phyloP scores from a whole-genome alignment of 371 early-diverging fungal species.

The Saksenaea oblongispora region DNA sequence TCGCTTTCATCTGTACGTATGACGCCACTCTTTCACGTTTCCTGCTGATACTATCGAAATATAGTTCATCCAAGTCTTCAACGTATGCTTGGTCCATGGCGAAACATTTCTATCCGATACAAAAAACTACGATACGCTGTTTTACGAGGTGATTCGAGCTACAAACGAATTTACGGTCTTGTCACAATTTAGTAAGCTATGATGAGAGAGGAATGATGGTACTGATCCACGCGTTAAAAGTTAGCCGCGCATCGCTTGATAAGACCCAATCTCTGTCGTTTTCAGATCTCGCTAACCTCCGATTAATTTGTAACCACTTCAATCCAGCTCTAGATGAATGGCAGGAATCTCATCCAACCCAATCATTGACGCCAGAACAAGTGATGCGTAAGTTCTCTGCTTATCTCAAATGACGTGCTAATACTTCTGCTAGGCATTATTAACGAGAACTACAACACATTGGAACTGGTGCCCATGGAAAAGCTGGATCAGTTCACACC shows the following conservation, averaged over 20 bases:
- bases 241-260: conserved; percentile 16
- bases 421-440: conserved; percentile 18
- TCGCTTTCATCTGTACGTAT: conserved; percentile 39
- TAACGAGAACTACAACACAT: conserved; percentile 28
- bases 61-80: conserved; percentile 52
- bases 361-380: conserved; percentile 39
- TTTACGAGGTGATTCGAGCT: conserved; percentile 58
- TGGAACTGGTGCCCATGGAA: conserved; percentile 23
- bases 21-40: neutral
- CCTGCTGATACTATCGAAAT: neutral
- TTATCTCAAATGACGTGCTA: neutral
- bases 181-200: conserved; percentile 39
- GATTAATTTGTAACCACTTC: conserved; percentile 44
- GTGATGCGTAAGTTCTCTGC: conserved; percentile 30
- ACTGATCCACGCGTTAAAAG: conserved; percentile 1
- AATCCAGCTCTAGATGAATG: conserved; percentile 43
- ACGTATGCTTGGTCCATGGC: conserved; percentile 51
- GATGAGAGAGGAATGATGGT: neutral
- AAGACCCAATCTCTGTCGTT: conserved; percentile 27
- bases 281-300: conserved; percentile 30
- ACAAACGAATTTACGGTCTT: conserved; percentile 42
- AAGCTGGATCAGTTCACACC: conserved; percentile 27
- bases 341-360: conserved; percentile 28
- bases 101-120: conserved; percentile 56
- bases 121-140: conserved; percentile 50